Conservation (phyloP, 73 alveolate species). For the Paramecium sexaurelia region DNA sequence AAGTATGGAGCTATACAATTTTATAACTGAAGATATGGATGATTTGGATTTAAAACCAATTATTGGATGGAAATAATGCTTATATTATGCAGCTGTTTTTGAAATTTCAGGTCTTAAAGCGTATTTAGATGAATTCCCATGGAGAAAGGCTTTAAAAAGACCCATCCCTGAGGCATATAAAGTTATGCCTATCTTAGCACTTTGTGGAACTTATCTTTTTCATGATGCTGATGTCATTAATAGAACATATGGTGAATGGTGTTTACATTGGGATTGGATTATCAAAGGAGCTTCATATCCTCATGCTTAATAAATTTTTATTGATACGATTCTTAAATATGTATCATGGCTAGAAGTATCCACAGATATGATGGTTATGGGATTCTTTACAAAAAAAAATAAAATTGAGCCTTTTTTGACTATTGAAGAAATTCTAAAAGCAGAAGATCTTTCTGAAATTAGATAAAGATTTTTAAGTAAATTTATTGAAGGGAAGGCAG, state of each 20-base stretch:
- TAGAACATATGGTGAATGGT: constrained; percentile 68
- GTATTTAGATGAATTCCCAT: constrained; percentile 19
- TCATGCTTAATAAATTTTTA: constrained; percentile 60
- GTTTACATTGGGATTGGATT: constrained; percentile 50
- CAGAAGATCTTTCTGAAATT: constrained; percentile 40
- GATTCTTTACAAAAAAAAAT: constrained; percentile 52
- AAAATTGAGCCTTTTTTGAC: constrained; percentile 34
- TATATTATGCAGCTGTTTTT: constrained; percentile 63
- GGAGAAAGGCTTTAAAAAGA: constrained; percentile 58
- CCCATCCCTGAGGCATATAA: constrained; percentile 48
- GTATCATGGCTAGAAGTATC: constrained; percentile 54
- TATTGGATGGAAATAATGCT: constrained; percentile 47
- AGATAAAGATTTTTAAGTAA: constrained; percentile 10
- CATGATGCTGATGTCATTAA: constrained; percentile 61
- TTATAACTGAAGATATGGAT: constrained; percentile 50
- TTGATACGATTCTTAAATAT: constrained; percentile 57
- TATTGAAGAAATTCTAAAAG: constrained; percentile 43
- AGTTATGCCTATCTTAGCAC: constrained; percentile 32
- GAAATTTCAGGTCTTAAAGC: constrained; percentile 58
- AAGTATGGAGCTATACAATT: constrained; percentile 35
- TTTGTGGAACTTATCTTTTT: constrained; percentile 47
- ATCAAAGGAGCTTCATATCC: constrained; percentile 56
- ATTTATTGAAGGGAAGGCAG: constrained; percentile 40
- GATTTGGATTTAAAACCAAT: constrained; percentile 52
- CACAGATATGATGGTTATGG: constrained; percentile 56